Conservation (phyloP, 164 flowering plant genomes). For the Kalanchoe fedtschenkoi region DNA sequence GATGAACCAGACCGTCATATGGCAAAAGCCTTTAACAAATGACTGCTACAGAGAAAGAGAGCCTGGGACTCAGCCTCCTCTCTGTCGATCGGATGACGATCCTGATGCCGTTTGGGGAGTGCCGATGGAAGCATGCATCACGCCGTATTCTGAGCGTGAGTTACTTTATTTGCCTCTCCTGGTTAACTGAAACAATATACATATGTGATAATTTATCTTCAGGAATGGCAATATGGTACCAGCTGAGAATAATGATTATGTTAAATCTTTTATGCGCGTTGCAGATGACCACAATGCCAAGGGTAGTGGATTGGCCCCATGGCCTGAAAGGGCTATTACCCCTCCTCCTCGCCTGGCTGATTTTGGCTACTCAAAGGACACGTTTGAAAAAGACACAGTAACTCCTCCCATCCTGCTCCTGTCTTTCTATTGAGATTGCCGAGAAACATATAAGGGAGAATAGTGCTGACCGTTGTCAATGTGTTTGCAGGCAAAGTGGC, state of each 20-base stretch:
- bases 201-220: not conserved
- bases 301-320: constrained; percentile 83
- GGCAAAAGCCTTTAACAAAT: constrained; percentile 80
- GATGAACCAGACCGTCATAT: constrained; percentile 76
- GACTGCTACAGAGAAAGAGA: constrained; percentile 71
- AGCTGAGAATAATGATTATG: not conserved
- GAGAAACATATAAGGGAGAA: not conserved
- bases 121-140: constrained; percentile 75
- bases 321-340: constrained; percentile 75
- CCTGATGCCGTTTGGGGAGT: constrained; percentile 76
- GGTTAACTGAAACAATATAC: not conserved
- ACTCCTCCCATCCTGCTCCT: not conserved
- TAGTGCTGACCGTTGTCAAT: not conserved
- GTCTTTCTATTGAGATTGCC: not conserved
- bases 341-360: constrained; percentile 87
- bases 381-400: constrained; percentile 77
- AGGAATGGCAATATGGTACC: not conserved
- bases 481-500: constrained; percentile 62
- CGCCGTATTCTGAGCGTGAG: constrained; percentile 83
- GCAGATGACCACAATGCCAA: constrained; percentile 40
- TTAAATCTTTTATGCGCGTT: constrained; percentile 4
- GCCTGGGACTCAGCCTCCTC: constrained; percentile 74
- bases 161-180: not conserved
- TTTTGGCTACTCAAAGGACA: constrained; percentile 54
- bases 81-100: constrained; percentile 72